These are phyloP conservation scores for Colletotrichum orchidophilum DNA, from an alignment of 2,329 filamentous ascomycete species.

Conservation along the genomic window DNA sequence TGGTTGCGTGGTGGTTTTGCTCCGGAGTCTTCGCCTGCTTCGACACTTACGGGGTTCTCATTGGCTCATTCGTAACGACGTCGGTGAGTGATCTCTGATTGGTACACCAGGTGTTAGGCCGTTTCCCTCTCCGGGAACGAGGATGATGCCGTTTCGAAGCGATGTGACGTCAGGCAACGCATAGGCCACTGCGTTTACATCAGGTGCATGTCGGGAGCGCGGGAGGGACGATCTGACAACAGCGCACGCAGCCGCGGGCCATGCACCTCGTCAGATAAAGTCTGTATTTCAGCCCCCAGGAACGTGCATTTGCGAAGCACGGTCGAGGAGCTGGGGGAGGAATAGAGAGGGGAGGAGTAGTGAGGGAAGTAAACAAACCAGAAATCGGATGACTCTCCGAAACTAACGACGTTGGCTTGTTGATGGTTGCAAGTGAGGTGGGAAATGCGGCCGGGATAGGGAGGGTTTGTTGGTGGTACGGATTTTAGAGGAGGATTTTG, in stretches of 20 bases:
- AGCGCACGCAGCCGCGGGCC: not conserved
- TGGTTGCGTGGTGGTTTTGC: not conserved
- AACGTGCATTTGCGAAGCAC: not conserved
- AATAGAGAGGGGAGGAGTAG: not conserved
- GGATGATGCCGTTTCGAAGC: not conserved
- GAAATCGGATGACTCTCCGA: not conserved
- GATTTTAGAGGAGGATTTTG: not conserved
- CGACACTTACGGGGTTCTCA: not conserved
- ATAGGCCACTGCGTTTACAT: slow-evolving; percentile 8
- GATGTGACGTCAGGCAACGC: slow-evolving; percentile 18
- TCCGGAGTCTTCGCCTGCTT: slow-evolving; percentile 20
- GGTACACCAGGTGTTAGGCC: not conserved
- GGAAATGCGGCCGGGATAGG: not conserved
- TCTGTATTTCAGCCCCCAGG: not conserved
- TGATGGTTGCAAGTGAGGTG: not conserved
- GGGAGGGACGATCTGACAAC: slow-evolving; percentile 10
- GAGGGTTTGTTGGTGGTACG: not conserved
- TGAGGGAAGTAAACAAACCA: not conserved
- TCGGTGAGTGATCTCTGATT: slow-evolving; percentile 9
- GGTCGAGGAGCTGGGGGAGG: not conserved
- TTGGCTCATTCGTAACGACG: not conserved
- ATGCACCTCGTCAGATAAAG: too few species aligned
- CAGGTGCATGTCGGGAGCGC: slow-evolving; percentile 7
- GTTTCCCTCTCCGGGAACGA: not conserved
- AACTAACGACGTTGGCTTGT: not conserved